A percentile compares a stretch with the other conserved stretches of the same genome.
These are phyloP conservation scores for Sphaerulina populicola DNA, from an alignment of 2,329 filamentous ascomycete species.

Conservation along the genomic window DNA sequence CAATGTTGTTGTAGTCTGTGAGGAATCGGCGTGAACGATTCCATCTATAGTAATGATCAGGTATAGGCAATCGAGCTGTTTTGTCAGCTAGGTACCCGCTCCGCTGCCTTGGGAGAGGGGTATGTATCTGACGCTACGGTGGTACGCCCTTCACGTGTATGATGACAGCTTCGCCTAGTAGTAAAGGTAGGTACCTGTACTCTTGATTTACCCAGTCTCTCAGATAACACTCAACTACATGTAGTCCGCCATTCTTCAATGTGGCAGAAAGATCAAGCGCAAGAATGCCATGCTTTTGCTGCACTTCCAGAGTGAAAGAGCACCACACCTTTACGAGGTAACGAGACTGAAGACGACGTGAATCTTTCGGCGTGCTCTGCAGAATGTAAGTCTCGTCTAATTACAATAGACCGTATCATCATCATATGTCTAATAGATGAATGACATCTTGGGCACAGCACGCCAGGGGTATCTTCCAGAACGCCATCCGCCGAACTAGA, in stretches of 20 bases:
- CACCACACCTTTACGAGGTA: too few relatives aligned
- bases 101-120: not conserved
- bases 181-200: too few relatives aligned
- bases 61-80: not conserved
- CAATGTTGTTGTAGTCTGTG: not conserved
- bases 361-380: too few relatives aligned
- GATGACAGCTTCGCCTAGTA: not conserved
- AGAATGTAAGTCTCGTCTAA: too few relatives aligned
- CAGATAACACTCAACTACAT: not conserved
- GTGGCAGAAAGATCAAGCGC: not conserved
- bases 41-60: not conserved
- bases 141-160: not conserved
- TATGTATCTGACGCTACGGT: not conserved
- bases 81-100: slow-evolving; percentile 6
- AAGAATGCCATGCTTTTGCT: not conserved
- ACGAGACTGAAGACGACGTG: too few relatives aligned
- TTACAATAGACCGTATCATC: too few relatives aligned
- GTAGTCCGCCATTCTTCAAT: not conserved
- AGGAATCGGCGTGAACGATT: too few relatives aligned
- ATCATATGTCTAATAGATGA: too few relatives aligned
- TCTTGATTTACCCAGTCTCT: too few relatives aligned
- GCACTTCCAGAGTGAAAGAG: too few relatives aligned
- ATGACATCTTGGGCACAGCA: not conserved
- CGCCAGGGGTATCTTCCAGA: not conserved
- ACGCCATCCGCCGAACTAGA: not conserved